Evolutionary conservation across 768 basidiomycete genomes (phyloP), one percentile per base, ranked within the genome.

Genomic region (Ephemerocybe angulata): DNA sequence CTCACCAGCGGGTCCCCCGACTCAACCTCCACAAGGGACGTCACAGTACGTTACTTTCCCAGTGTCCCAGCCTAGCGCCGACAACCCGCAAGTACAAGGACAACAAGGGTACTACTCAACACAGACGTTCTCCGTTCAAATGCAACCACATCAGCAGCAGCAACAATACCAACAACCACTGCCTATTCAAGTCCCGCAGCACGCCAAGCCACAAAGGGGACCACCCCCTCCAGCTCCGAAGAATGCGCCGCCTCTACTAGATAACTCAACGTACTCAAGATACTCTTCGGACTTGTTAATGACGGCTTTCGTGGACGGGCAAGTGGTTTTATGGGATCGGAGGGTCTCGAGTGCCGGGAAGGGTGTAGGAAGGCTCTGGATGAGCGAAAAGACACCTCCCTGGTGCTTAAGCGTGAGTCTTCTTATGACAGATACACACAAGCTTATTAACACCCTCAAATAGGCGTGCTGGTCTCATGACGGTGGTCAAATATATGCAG

Each of bases 381-480:
- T 92, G 77, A 87, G 86, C 63, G 94, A 95, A 59, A 93, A 90
- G 71, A 92, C 90, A 21, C 93, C 93, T 28, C 93, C 92, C 11
- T 98, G 94, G 93, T 97, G 93, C 70, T 81, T 96, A 63, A 94
- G 94, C 58, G 96, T 98, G 70, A 65, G 84, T 75, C 51, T 55
- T 41, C 28, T 21, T 24, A 50, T 38, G 29, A 11, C 52, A 41
- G n/a, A 2, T 29, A 41, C 27, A 21, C 17, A 41, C 19, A 22
- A 8, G 35, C 19, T n/a, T 49, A 42, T n/a, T n/a, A n/a, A 33
- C 15, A 24, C 50, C 8, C 31, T 29, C 21, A 19, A 15, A 28
- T 48, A 98, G 95, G 94, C 95, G 15, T 94, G 90, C 67, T 98
- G 96, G 94, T 93, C 93, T 4, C 80, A 85, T 2, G 85, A 93